Percentiles rank a stretch among this genome's conserved stretches.
Conservation (phyloP, 2,329 filamentous ascomycete genomes). For the Myriosclerotinia scirpicola region DNA sequence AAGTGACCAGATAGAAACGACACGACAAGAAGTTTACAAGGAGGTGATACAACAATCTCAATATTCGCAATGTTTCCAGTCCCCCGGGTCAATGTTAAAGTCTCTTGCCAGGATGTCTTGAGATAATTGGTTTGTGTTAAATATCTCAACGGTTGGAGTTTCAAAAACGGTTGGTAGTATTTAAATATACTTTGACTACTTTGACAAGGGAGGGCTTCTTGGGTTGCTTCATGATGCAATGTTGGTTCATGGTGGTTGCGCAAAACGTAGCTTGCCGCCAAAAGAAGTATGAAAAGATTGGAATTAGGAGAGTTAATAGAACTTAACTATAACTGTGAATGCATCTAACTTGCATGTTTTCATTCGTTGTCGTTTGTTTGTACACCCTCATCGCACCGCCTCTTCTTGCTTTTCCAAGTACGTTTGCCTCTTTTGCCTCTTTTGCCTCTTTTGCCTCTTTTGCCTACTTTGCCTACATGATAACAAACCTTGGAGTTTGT, state of each 20-base stretch:
- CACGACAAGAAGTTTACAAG: neutral
- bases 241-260: neutral
- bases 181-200: no score
- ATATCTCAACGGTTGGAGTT: neutral
- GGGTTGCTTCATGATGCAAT: constrained; percentile 8
- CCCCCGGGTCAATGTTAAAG: neutral
- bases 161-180: constrained; percentile 4
- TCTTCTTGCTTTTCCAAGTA: neutral
- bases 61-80: constrained; percentile 5
- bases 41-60: neutral
- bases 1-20: neutral
- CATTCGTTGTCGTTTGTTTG: constrained; percentile 2
- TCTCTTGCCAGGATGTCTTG: constrained; percentile 12
- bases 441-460: no score
- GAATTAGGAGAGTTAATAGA: neutral
- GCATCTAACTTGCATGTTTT: neutral
- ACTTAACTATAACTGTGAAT: neutral
- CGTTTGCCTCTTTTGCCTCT: neutral
- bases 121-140: neutral
- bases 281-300: neutral
- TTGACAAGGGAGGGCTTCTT: no score
- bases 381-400: neutral
- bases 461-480: no score
- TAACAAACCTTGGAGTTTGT: no score
- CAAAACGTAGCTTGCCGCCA: neutral